phyloP scores from a whole-genome alignment of 129 eudicot genomes.

The Artemisia argyi region DNA sequence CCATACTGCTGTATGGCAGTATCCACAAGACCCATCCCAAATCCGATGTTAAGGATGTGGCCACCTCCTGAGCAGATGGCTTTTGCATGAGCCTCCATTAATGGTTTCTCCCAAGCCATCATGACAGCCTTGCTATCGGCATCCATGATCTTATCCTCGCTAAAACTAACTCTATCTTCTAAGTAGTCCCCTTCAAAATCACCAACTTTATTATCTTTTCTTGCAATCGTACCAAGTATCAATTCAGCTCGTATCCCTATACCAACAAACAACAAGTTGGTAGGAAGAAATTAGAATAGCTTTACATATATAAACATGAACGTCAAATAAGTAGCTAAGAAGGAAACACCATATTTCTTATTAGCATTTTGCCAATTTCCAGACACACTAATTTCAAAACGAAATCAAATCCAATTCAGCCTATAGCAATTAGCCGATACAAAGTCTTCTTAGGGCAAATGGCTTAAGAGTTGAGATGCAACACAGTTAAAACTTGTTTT shows the following conservation, averaged over 20 bases:
- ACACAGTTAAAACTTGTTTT: no score
- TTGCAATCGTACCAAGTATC: slow-evolving; percentile 90
- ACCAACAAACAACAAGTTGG: background rate
- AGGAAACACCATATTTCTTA: no score
- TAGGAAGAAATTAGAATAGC: no score
- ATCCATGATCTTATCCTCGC: slow-evolving; percentile 98
- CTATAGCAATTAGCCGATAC: no score
- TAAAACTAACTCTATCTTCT: slow-evolving; percentile 86
- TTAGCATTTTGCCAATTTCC: no score
- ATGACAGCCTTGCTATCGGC: slow-evolving; percentile 85
- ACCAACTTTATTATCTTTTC: slow-evolving; percentile 54
- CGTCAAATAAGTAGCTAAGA: no score
- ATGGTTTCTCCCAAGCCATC: slow-evolving; percentile 98
- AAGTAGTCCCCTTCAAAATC: slow-evolving; percentile 59
- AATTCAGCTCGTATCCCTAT: slow-evolving; percentile 91
- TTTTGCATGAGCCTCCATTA: slow-evolving; percentile 98
- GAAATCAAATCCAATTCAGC: no score
- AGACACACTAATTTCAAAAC: no score
- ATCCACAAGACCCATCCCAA: slow-evolving; percentile 98
- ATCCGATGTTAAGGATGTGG: slow-evolving; percentile 78
- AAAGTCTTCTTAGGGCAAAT: no score
- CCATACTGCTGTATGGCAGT: slow-evolving; percentile 78
- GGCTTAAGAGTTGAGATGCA: no score
- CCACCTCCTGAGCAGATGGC: slow-evolving; percentile 88
- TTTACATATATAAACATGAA: no score